Base-by-base conservation (phyloP, 305 asterid species). In the Fraxinus angustifolia region DNA sequence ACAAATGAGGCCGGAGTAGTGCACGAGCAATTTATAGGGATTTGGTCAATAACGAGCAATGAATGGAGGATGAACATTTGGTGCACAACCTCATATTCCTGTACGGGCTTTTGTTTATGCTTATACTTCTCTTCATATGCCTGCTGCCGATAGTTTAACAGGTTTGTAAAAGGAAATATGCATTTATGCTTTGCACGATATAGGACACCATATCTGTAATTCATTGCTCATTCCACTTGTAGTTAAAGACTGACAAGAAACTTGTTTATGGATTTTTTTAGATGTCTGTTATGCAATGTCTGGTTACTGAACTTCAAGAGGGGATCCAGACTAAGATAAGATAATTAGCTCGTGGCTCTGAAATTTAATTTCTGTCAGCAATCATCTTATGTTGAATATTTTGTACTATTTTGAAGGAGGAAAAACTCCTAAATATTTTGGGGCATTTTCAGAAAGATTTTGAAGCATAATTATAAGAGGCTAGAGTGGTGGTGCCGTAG, bases 361-460 rank as follows among this genome's bases (percentile, higher is more conserved):
- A 60, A 58, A 11, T 58, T 19, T 11, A 8, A 42, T 40, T 75
- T 4, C 28, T 79, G 76, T 56, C 19, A 60, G 23, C 82, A 73
- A 36, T 60, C 50, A 62, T 83, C 78, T 86, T 42, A 84, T 28
- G 58, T 77, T 82, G 30, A 60, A 73, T 56, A 21, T 76, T 31
- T 80, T 78, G 26, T 83, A 31, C 65, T 83, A 78, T 86, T 82
- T 85, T 86, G 85, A 89, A 94, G 99, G 97, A 88, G 84, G 98
- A 92, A 85, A 96, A 94, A 85, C 89, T 96, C 85, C 95, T 94
- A 79, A 91, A 88, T 85, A 91, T 91, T 58, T 83, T 96, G 90
- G 99, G 99, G 84, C 99, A 96, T 86, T 90, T 90, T 85, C 99
- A 96, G 87, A 94, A 93, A 86, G 98, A 96, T 85, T 96, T 96